phyloP scores from a whole-genome alignment of 2,329 filamentous ascomycete genomes.

The Curvularia sp. region DNA sequence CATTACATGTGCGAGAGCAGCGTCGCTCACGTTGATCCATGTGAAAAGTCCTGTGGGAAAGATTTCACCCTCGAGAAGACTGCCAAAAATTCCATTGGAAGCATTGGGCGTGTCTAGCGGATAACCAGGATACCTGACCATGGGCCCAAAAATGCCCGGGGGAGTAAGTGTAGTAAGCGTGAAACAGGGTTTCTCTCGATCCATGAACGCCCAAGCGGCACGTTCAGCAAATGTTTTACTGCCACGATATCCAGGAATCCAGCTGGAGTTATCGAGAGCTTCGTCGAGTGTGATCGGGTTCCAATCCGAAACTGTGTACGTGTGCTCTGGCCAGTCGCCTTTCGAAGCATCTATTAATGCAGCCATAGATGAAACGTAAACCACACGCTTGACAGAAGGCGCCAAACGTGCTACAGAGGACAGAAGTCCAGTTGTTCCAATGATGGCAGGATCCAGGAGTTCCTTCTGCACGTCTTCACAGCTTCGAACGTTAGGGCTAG shows the following conservation, averaged over 20 bases:
- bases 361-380: constrained; percentile 70
- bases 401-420: constrained; percentile 64
- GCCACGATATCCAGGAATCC: constrained; percentile 49
- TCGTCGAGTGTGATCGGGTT: constrained; percentile 61
- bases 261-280: constrained; percentile 39
- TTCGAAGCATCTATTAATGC: constrained; percentile 60
- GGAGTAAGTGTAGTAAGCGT: constrained; percentile 54
- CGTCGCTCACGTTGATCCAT: constrained; percentile 56
- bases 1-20: constrained; percentile 65
- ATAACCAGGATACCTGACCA: constrained; percentile 59
- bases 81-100: constrained; percentile 58
- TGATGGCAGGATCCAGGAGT: constrained; percentile 65
- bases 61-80: constrained; percentile 55
- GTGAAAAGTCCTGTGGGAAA: constrained; percentile 19
- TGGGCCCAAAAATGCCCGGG: constrained; percentile 55
- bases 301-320: constrained; percentile 61
- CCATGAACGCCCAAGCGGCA: constrained; percentile 58
- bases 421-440: constrained; percentile 66
- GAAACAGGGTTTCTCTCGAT: constrained; percentile 56
- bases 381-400: constrained; percentile 72
- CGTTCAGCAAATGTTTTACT: constrained; percentile 67
- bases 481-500: constrained; percentile 51
- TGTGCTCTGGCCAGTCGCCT: constrained; percentile 51
- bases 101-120: constrained; percentile 68
- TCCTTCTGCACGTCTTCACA: constrained; percentile 72